Percentiles rank a stretch among this genome's conserved stretches.
Conservation (phyloP, 2,329 filamentous ascomycete species). For the Phialophora tarda region DNA sequence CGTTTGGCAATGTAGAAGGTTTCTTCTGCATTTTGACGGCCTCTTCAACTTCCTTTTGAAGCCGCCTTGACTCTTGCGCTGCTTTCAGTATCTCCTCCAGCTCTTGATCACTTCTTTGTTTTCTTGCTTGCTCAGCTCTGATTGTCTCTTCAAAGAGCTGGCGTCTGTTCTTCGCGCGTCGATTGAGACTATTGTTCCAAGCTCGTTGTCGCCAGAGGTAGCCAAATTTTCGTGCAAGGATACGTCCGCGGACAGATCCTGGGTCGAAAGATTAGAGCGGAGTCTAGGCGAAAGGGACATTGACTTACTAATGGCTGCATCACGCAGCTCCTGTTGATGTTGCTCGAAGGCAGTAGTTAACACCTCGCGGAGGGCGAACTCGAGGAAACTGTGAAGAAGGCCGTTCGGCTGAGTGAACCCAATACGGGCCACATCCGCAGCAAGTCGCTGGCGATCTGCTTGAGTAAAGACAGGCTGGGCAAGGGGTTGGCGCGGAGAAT, state of each 20-base stretch:
- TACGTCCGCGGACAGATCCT: slow-evolving; percentile 42
- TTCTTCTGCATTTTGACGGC: slow-evolving; percentile 9
- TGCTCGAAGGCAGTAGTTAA: slow-evolving; percentile 30
- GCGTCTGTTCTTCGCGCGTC: slow-evolving; percentile 46
- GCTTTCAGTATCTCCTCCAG: slow-evolving; percentile 36
- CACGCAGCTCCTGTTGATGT: slow-evolving; percentile 27
- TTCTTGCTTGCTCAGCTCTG: slow-evolving; percentile 34
- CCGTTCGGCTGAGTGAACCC: slow-evolving; percentile 32
- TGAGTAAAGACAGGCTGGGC: slow-evolving; percentile 18
- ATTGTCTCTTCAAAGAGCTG: slow-evolving; percentile 41
- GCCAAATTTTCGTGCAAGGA: slow-evolving; percentile 46
- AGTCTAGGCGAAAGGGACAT: not conserved
- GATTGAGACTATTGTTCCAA: slow-evolving; percentile 45
- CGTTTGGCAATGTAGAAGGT: slow-evolving; percentile 11
- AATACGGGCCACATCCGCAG: slow-evolving; percentile 26
- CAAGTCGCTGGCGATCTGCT: slow-evolving; percentile 23
- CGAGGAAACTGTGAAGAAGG: slow-evolving; percentile 35
- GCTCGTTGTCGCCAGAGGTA: slow-evolving; percentile 47
- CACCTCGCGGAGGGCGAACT: slow-evolving; percentile 32
- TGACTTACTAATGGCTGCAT: slow-evolving; percentile 32
- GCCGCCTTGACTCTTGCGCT: slow-evolving; percentile 31
- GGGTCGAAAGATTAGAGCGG: slow-evolving; percentile 1
- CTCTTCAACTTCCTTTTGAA: slow-evolving; percentile 34
- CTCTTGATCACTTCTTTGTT: slow-evolving; percentile 36
- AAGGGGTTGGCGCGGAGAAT: slow-evolving; percentile 17